These are phyloP conservation scores for Xylaria cubensis DNA, from an alignment of 495 filamentous ascomycete genomes.

Conservation along the genomic window DNA sequence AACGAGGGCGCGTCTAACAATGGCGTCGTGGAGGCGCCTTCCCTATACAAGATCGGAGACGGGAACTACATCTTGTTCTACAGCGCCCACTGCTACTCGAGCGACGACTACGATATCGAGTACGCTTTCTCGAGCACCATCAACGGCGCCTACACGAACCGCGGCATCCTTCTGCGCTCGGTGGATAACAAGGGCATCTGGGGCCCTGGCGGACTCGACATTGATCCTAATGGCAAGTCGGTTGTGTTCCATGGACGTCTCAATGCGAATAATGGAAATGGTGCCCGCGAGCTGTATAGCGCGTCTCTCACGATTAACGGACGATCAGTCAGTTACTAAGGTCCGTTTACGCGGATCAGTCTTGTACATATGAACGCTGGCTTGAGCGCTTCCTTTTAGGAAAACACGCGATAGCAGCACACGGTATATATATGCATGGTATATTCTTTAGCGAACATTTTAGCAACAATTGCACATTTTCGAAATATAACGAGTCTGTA, in stretches of 20 bases:
- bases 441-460: not conserved
- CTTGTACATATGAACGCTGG: not conserved
- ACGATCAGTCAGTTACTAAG: conserved; percentile 25
- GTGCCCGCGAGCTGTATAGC: conserved; percentile 33
- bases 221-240: conserved; percentile 38
- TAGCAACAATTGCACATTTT: not conserved
- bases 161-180: conserved; percentile 39
- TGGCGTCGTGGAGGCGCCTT: conserved; percentile 67
- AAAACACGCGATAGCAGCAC: not conserved
- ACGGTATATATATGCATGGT: not conserved
- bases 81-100: conserved; percentile 63
- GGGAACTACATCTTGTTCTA: conserved; percentile 67
- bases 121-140: conserved; percentile 58
- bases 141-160: conserved; percentile 56
- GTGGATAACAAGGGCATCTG: conserved; percentile 37
- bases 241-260: conserved; percentile 42
- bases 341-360: not conserved
- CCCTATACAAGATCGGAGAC: conserved; percentile 52
- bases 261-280: conserved; percentile 29
- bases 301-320: conserved; percentile 39
- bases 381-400: not conserved
- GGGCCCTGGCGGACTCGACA: conserved; percentile 39
- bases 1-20: conserved; percentile 58
- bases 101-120: conserved; percentile 59
- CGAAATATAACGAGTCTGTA: not conserved